Evolutionary conservation across 2,329 filamentous ascomycete genomes (phyloP).

Genomic region (Verruconis gallopava): DNA sequence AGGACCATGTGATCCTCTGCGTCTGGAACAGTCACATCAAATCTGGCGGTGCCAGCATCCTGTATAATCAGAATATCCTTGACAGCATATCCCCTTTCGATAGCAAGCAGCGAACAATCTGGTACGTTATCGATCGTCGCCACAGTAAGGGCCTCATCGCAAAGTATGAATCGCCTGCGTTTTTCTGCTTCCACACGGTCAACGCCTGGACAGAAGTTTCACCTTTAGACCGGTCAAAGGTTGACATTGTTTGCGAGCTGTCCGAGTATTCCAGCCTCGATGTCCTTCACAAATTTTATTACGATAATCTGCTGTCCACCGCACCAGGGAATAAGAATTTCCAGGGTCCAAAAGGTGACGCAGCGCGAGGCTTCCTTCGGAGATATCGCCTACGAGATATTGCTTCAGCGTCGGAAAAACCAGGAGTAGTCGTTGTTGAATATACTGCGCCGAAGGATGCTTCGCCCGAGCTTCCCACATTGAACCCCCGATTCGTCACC

Average conservation of each 20-base stretch:
- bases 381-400: constrained; percentile 8
- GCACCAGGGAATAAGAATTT: constrained; percentile 34
- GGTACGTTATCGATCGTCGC: constrained; percentile 62
- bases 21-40: constrained; percentile 54
- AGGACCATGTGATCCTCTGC: constrained; percentile 59
- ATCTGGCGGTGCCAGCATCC: constrained; percentile 44
- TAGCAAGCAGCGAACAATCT: constrained; percentile 41
- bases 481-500: constrained; percentile 45
- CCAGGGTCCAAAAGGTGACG: constrained; percentile 26
- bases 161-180: constrained; percentile 52
- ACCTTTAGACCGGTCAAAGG: constrained; percentile 20
- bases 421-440: constrained; percentile 24
- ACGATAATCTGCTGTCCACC: constrained; percentile 52
- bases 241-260: constrained; percentile 52
- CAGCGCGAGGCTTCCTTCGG: constrained; percentile 7
- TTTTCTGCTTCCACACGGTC: constrained; percentile 69
- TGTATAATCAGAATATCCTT: constrained; percentile 53
- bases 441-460: constrained; percentile 43
- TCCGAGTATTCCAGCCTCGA: constrained; percentile 51
- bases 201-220: constrained; percentile 59
- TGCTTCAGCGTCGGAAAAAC: not conserved
- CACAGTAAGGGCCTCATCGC: constrained; percentile 52
- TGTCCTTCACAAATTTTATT: constrained; percentile 54
- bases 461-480: constrained; percentile 47
- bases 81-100: constrained; percentile 57